Evolutionary conservation across 768 basidiomycete genomes (phyloP).

Genomic region (Albatrellus ellisii): DNA sequence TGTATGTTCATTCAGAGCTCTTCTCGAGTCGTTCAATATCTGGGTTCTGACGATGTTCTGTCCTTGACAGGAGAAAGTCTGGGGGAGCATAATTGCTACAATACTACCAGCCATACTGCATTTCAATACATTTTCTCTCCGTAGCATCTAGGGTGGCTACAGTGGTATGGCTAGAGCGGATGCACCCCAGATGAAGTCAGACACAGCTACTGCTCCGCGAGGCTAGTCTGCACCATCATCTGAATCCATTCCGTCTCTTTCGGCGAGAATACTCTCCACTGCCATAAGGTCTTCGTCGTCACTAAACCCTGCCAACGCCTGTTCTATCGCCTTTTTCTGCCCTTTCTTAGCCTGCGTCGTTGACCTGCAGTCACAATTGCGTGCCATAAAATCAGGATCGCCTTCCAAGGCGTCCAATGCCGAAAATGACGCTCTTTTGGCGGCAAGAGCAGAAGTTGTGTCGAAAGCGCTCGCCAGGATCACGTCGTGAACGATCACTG

Average conservation of each 20-base stretch:
- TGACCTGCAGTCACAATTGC: constrained; percentile 54
- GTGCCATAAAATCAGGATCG: constrained; percentile 46
- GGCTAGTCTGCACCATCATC: neutral
- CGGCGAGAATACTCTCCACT: neutral
- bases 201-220: neutral
- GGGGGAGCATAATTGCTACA: neutral
- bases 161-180: neutral
- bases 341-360: constrained; percentile 22
- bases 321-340: constrained; percentile 24
- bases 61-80: neutral
- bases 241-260: constrained; percentile 1
- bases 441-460: constrained; percentile 35
- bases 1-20: constrained; percentile 14
- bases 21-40: neutral
- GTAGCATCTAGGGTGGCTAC: neutral
- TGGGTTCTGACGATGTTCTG: neutral
- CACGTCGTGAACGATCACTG: constrained; percentile 59
- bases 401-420: constrained; percentile 60
- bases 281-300: constrained; percentile 13
- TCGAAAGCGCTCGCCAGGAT: constrained; percentile 48
- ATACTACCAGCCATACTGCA: neutral
- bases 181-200: neutral
- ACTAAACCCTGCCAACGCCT: constrained; percentile 16
- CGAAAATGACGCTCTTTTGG: constrained; percentile 45
- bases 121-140: neutral